Evolutionary conservation across 768 basidiomycete genomes (phyloP), one percentile per base, ranked within the genome.

Genomic region (Dioszegia hungarica): DNA sequence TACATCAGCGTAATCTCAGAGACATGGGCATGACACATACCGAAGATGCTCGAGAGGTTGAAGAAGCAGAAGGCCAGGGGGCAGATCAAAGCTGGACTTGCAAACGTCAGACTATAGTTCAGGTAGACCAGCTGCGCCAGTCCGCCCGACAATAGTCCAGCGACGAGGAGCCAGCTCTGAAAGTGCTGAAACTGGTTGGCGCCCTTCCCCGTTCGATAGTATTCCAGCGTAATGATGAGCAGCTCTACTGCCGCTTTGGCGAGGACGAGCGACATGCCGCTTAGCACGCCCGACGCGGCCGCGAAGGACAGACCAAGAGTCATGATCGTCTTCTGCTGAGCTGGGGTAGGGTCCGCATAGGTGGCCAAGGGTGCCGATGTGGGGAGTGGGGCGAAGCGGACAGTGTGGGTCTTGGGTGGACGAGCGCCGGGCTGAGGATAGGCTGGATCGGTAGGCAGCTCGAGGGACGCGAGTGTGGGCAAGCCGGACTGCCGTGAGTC

Each of bases 31-130:
- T 9, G 29, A n/a, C 12, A 68, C 75, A 71, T 51, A 94, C 91
- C 92, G 56, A 91, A 80, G 72, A 97, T 94, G 22, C 88, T 89
- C 2, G 89, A 90, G 14, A 93, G 74, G 72, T 94, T 97, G 78
- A 94, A 97, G 75, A 91, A 90, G 75, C 90, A 94, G 77, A 94
- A 97, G 5, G 91, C 90, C 71, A 90, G 85, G 84, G 90, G 90
- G 73, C 89, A 90, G 29, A 92, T 88, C 45, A 90, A 76, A 0
- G 87, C 90, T 1, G 91, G 91, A 70, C 89, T 85, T 10, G 88
- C 89, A 33, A 92, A 79, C 22, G 87, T 80, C 47, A 95, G 62
- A 6, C 76, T 74, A 44, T 76, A 71, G 60, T 79, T 79, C 12
- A 79, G 67, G 59, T 78, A 77, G 27, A 76, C 74, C 33, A 80